Evolutionary conservation across 225 moss, liverwort and hornwort species (phyloP).

Genomic region (Pseudoscleropodium purum): DNA sequence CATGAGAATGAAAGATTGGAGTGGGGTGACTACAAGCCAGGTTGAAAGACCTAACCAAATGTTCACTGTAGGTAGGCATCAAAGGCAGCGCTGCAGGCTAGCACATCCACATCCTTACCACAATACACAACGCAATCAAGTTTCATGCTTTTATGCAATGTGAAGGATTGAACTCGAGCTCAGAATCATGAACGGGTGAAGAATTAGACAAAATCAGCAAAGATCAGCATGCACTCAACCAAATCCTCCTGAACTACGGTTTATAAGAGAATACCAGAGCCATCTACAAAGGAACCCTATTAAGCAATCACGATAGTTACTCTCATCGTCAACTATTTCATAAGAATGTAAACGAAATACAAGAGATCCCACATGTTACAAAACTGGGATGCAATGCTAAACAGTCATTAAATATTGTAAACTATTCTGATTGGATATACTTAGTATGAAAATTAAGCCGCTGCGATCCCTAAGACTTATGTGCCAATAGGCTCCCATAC

Average conservation of each 20-base stretch:
- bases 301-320: background rate
- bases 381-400: background rate
- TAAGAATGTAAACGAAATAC: background rate
- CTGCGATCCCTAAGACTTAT: background rate
- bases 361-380: background rate
- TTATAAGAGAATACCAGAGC: background rate
- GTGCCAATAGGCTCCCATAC: background rate
- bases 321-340: background rate
- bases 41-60: background rate
- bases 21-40: background rate
- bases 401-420: background rate
- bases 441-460: background rate
- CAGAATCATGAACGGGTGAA: background rate
- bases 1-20: background rate
- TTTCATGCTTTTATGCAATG: background rate
- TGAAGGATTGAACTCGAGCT: background rate
- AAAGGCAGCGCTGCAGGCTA: background rate
- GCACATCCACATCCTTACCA: background rate
- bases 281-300: background rate
- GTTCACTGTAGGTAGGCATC: background rate
- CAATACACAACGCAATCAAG: background rate
- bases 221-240: background rate
- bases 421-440: background rate
- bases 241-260: background rate
- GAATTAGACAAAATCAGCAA: background rate